Base-by-base conservation (phyloP, 2,329 filamentous ascomycete species). In the Aspergillus vadensis region DNA sequence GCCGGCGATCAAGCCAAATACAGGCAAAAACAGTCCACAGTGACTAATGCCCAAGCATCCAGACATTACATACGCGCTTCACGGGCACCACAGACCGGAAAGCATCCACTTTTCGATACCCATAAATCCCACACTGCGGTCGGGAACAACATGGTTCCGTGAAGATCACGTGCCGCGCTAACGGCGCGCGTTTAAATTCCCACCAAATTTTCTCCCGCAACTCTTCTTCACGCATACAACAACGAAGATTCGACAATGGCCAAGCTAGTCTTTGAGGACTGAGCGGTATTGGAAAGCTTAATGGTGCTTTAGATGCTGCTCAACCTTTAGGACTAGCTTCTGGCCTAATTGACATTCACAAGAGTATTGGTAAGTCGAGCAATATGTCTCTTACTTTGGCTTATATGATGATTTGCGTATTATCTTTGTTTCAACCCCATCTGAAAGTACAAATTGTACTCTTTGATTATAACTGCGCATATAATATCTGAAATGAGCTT, bases 371-470 rank as follows among this genome's bases (percentile, higher is more conserved):
- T 65, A 62, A 64, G 63, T 60, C 60, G 19, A 44, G 41, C 43
- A 23, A 44, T 38, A 27, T 17, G 6, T 30, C 50, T 43, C 51
- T 38, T 30, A 50, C 8, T 19, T 50, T n/a, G 17, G 27, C 38
- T 61, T 50, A 41, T 30, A 69, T 73, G 71, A 74, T 74, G 71
- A 72, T 72, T 69, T 76, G 72, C 71, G 65, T 70, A 52, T 64
- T 64, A 64, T 69, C 67, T 73, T 72, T 76, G 72, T 76, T 75
- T 76, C 73, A 76, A 76, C 72, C 73, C 71, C 73, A 76, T 74
- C 70, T 75, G 69, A 74, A 69, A 65, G 64, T 55, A 64, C 60
- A 64, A 54, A 19, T 12, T 60, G 66, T 71, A 65, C 61, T 68
- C 65, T 52, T 69, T 74, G 70, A 69, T 73, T 69, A 65, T 57